Evolutionary conservation across 2,329 filamentous ascomycete species (phyloP).

Genomic region (Fusarium concolor): DNA sequence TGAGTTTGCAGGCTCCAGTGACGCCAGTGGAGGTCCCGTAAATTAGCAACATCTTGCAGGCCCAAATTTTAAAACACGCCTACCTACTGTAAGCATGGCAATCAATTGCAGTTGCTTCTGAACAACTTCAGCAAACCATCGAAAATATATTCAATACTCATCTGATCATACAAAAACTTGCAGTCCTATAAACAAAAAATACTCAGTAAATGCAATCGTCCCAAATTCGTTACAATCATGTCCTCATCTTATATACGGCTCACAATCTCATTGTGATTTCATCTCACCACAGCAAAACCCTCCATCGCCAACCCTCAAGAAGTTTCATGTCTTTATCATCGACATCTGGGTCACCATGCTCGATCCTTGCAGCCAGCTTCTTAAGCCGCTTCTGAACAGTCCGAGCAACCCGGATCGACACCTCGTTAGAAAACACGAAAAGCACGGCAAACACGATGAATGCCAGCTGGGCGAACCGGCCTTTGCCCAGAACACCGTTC

Average conservation of each 20-base stretch:
- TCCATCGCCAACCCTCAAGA: slow-evolving; percentile 68
- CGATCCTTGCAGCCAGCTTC: slow-evolving; percentile 60
- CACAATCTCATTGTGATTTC: slow-evolving; percentile 3
- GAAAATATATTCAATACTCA: not conserved
- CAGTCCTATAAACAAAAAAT: slow-evolving; percentile 7
- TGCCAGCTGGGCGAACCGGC: slow-evolving; percentile 61
- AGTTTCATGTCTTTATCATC: slow-evolving; percentile 62
- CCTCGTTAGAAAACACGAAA: slow-evolving; percentile 70
- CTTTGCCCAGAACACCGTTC: slow-evolving; percentile 57
- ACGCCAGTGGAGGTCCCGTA: slow-evolving; percentile 5
- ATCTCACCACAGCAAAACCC: slow-evolving; percentile 60
- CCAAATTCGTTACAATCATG: slow-evolving; percentile 49
- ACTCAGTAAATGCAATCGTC: slow-evolving; percentile 36
- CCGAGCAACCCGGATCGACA: slow-evolving; percentile 64
- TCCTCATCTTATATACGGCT: slow-evolving; percentile 45
- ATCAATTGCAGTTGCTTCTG: not conserved
- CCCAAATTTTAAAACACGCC: not conserved
- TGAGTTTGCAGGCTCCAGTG: slow-evolving; percentile 2
- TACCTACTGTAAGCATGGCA: no score
- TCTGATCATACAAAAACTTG: slow-evolving; percentile 3
- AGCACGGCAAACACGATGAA: slow-evolving; percentile 68
- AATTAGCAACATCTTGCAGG: slow-evolving; percentile 10
- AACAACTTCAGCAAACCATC: not conserved
- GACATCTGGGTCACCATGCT: slow-evolving; percentile 59
- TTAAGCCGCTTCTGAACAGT: slow-evolving; percentile 64